Conservation (phyloP, 202 grass and related monocot species). For the Bolboschoenoplectus hybrid region DNA sequence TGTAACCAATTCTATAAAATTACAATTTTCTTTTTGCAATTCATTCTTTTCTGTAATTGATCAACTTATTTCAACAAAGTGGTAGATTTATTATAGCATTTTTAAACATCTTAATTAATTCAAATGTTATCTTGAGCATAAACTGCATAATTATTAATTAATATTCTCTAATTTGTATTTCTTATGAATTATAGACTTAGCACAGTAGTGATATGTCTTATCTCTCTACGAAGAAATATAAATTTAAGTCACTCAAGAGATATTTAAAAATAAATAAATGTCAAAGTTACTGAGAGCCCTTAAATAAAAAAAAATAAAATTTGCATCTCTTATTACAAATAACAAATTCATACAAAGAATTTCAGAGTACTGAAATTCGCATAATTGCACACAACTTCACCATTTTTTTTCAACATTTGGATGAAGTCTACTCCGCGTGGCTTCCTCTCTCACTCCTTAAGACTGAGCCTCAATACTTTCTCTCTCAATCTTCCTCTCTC, state of each 20-base stretch:
- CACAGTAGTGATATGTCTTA: background rate
- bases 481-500: background rate
- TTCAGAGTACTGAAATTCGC: background rate
- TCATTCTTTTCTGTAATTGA: background rate
- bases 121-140: background rate
- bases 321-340: too few species aligned
- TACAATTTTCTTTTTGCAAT: background rate
- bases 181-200: background rate
- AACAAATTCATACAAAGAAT: background rate
- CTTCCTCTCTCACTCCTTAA: background rate
- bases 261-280: too few species aligned
- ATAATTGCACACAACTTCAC: background rate
- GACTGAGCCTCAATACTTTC: background rate
- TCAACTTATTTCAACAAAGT: background rate
- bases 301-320: too few species aligned
- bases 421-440: conserved; percentile 28
- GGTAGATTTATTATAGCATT: background rate
- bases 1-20: background rate
- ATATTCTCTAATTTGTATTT: background rate
- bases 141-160: too few species aligned
- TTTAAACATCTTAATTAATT: background rate
- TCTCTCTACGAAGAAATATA: background rate
- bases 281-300: too few species aligned
- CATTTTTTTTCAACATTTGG: conserved; percentile 4
- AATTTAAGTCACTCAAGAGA: too few species aligned